Percentiles rank a stretch among this genome's conserved stretches.
These are phyloP conservation scores for Claviceps purpurea DNA, from an alignment of 2,329 filamentous ascomycete genomes.

Conservation along the genomic window DNA sequence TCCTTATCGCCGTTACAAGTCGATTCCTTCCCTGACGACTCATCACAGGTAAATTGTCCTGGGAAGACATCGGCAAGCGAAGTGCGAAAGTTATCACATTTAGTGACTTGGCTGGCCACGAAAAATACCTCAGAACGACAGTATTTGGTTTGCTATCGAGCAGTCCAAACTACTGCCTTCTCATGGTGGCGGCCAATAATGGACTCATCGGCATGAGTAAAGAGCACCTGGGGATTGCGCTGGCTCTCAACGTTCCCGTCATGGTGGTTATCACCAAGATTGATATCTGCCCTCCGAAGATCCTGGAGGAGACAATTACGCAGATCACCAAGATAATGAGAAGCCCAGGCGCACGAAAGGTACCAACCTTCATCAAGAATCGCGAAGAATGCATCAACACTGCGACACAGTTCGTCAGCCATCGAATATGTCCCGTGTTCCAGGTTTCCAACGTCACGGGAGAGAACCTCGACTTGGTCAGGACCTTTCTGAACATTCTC, in stretches of 20 bases:
- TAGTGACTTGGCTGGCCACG: constrained; percentile 88
- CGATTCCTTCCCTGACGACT: neutral
- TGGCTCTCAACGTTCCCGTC: constrained; percentile 90
- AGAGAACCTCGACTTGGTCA: constrained; percentile 76
- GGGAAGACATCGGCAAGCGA: constrained; percentile 94
- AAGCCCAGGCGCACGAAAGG: constrained; percentile 84
- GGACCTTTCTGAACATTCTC: constrained; percentile 87
- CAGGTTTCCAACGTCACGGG: constrained; percentile 97
- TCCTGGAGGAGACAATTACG: constrained; percentile 81
- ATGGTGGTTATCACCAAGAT: constrained; percentile 98
- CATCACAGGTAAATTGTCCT: constrained; percentile 53
- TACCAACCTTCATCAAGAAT: constrained; percentile 88
- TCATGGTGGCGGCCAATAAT: constrained; percentile 98
- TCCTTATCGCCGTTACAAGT: neutral
- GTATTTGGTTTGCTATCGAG: constrained; percentile 91
- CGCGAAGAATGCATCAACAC: constrained; percentile 89
- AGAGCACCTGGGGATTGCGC: constrained; percentile 88
- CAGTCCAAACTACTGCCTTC: constrained; percentile 90
- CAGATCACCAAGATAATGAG: constrained; percentile 90
- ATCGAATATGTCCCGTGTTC: constrained; percentile 92
- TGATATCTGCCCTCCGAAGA: constrained; percentile 92
- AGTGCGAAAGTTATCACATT: constrained; percentile 96
- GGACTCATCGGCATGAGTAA: constrained; percentile 96
- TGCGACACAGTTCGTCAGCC: constrained; percentile 87
- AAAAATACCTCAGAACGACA: constrained; percentile 87